A percentile compares a stretch with the other conserved stretches of the same genome.
These are phyloP conservation scores for Pichia rugopelliculosa DNA, from an alignment of 805 yeast genomes.

Conservation along the genomic window DNA sequence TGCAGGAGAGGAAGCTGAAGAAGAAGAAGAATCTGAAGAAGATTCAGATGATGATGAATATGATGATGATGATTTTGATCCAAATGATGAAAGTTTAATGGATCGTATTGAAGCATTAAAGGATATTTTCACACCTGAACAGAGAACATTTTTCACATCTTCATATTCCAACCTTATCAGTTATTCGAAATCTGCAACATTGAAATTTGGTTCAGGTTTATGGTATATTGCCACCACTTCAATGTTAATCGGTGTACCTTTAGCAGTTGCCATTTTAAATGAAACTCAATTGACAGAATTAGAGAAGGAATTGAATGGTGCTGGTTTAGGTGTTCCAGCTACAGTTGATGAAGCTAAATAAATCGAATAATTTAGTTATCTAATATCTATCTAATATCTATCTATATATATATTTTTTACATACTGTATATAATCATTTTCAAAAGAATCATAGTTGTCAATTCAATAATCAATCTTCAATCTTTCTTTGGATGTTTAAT, in stretches of 20 bases:
- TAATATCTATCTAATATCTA: no score
- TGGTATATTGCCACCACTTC: conserved; percentile 85
- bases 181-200: conserved; percentile 39
- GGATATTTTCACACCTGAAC: conserved; percentile 85
- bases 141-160: conserved; percentile 45
- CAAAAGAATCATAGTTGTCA: neutral
- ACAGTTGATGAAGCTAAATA: conserved; percentile 8
- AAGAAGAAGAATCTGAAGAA: conserved; percentile 30
- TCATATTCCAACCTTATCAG: conserved; percentile 28
- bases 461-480: conserved; percentile 3
- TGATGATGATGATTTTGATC: conserved; percentile 69
- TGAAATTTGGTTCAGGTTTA: conserved; percentile 64
- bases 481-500: conserved; percentile 67
- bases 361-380: neutral
- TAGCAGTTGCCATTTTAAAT: conserved; percentile 78
- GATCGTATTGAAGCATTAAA: conserved; percentile 89
- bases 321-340: conserved; percentile 11
- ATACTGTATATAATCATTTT: neutral
- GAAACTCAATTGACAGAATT: conserved; percentile 91
- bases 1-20: conserved; percentile 24
- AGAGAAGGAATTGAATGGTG: conserved; percentile 69
- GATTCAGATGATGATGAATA: conserved; percentile 44
- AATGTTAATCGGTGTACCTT: conserved; percentile 85
- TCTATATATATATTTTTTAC: neutral
- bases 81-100: conserved; percentile 63